Percentiles rank a stretch among this genome's conserved stretches.
Evolutionary conservation across 2,329 filamentous ascomycete genomes (phyloP).

Genomic region (Curvularia eragrostidis): DNA sequence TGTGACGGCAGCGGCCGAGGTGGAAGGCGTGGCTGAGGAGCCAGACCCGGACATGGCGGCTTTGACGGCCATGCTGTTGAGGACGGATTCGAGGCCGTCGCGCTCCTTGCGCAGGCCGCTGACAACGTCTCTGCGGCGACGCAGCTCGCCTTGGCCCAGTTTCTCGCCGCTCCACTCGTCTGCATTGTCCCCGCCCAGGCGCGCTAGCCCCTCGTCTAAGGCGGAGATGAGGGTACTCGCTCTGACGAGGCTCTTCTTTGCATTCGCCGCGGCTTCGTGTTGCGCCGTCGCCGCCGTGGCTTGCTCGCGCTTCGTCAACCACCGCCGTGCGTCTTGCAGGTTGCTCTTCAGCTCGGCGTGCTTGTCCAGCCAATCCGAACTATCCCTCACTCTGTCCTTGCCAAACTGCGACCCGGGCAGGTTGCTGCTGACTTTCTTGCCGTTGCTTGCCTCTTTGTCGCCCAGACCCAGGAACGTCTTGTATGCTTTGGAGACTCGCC

Average conservation of each 20-base stretch:
- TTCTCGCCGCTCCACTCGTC: slow-evolving; percentile 54
- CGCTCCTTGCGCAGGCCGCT: slow-evolving; percentile 73
- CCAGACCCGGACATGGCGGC: slow-evolving; percentile 53
- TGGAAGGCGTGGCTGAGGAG: slow-evolving; percentile 37
- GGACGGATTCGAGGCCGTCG: slow-evolving; percentile 76
- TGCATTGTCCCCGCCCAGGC: slow-evolving; percentile 43
- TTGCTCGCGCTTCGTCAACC: slow-evolving; percentile 71
- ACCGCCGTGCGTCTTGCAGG: slow-evolving; percentile 70
- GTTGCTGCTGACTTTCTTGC: slow-evolving; percentile 23
- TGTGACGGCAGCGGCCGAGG: slow-evolving; percentile 43
- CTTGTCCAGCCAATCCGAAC: slow-evolving; percentile 74
- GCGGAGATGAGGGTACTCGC: slow-evolving; percentile 68
- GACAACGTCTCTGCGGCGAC: slow-evolving; percentile 73
- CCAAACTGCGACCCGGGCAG: slow-evolving; percentile 48
- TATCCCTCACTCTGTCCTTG: slow-evolving; percentile 54
- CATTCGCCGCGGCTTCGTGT: slow-evolving; percentile 74
- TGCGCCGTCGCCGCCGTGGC: slow-evolving; percentile 65
- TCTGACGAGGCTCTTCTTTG: slow-evolving; percentile 75
- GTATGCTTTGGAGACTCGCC: slow-evolving; percentile 77
- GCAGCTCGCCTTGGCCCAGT: slow-evolving; percentile 76
- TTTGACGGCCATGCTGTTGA: slow-evolving; percentile 67
- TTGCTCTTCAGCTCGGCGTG: slow-evolving; percentile 75
- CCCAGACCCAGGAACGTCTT: slow-evolving; percentile 72
- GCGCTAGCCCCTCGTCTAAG: slow-evolving; percentile 68
- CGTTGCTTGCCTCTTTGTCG: slow-evolving; percentile 29